Evolutionary conservation across 2,329 filamentous ascomycete genomes (phyloP).

Genomic region (Venturia asperata): DNA sequence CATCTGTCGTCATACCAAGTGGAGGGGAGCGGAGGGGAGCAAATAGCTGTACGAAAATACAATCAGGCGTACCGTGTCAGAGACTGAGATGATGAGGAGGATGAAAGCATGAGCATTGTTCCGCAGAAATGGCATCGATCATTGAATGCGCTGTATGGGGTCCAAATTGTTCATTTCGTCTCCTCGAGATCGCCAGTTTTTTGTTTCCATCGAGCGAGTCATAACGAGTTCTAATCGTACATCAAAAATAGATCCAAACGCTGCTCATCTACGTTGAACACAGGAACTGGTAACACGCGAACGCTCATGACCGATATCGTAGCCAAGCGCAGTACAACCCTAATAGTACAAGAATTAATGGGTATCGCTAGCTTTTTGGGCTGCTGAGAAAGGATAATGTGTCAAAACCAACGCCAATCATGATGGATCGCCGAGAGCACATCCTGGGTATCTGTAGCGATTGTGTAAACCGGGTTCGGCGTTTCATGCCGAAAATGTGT

Average conservation of each 20-base stretch:
- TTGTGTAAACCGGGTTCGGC: conserved; percentile 20
- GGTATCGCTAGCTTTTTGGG: conserved; percentile 14
- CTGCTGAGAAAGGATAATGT: neutral
- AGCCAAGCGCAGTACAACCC: neutral
- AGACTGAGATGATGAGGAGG: neutral
- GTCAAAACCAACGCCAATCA: conserved; percentile 14
- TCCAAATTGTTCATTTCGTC: neutral
- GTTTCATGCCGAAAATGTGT: conserved; percentile 8
- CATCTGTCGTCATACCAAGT: neutral
- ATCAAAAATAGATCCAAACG: neutral
- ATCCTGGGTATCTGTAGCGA: conserved; percentile 23
- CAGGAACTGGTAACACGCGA: neutral
- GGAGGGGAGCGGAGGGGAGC: neutral
- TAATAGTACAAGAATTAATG: conserved; percentile 15
- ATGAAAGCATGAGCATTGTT: too few species aligned
- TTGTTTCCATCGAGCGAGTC: neutral
- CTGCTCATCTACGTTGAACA: neutral
- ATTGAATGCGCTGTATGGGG: neutral
- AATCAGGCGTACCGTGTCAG: neutral
- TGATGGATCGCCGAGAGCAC: neutral
- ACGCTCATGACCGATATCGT: neutral
- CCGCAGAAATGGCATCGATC: too few species aligned
- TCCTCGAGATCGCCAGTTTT: neutral
- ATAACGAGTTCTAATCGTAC: neutral
- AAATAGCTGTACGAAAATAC: neutral